A percentile compares a stretch with the other conserved stretches of the same genome.
These are phyloP conservation scores for Trichomonas tenax DNA, from an alignment of 208 protist species.

Conservation along the genomic window DNA sequence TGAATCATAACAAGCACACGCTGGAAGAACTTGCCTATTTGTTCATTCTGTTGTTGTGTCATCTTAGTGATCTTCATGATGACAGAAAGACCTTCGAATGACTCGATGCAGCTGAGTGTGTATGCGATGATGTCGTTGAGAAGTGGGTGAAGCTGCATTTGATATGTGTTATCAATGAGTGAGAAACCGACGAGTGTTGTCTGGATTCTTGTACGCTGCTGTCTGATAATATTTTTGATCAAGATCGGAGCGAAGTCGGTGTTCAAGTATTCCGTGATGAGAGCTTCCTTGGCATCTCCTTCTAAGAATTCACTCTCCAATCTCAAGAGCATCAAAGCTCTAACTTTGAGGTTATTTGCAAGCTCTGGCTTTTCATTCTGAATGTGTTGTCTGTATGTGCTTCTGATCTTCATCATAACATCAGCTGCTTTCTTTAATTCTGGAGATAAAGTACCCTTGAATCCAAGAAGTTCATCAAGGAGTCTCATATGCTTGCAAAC, in stretches of 20 bases:
- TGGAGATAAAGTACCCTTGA: background rate
- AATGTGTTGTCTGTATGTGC: background rate
- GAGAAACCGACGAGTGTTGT: background rate
- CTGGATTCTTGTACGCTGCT: background rate
- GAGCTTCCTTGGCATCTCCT: background rate
- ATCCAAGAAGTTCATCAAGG: background rate
- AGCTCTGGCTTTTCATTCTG: background rate
- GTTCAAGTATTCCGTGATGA: background rate
- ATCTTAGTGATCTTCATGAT: background rate
- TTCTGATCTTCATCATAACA: background rate
- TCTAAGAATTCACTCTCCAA: background rate
- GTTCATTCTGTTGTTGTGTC: background rate
- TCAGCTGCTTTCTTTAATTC: background rate
- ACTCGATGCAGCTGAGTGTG: background rate
- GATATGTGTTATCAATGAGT: background rate
- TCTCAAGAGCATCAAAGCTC: background rate
- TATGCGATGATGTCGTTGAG: background rate
- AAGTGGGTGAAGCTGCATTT: background rate
- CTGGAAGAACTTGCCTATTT: background rate
- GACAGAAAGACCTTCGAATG: background rate
- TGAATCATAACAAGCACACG: background rate
- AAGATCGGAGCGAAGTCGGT: background rate
- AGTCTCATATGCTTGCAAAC: background rate
- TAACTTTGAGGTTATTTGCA: background rate
- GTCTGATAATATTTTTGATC: background rate